Evolutionary conservation across 2,329 filamentous ascomycete genomes (phyloP).

Genomic region (Colletotrichum agaves): DNA sequence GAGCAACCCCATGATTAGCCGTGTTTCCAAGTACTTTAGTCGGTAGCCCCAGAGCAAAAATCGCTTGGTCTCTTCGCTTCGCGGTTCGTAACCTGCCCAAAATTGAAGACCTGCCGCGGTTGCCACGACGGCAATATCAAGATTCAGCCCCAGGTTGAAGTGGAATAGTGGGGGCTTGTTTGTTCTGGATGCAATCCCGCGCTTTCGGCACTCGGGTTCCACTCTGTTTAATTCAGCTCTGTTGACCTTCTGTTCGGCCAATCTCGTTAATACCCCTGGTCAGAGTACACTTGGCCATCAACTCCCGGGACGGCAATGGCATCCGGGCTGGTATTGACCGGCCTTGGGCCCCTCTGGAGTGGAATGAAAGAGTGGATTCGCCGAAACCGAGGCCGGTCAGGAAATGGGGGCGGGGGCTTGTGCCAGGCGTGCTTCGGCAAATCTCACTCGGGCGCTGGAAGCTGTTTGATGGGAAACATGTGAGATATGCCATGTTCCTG

Average conservation of each 20-base stretch:
- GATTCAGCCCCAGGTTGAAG: constrained; percentile 12
- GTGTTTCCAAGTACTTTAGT: too few species aligned
- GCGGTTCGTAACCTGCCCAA: not conserved
- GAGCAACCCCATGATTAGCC: too few species aligned
- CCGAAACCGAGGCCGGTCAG: constrained; percentile 9
- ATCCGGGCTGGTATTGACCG: constrained; percentile 13
- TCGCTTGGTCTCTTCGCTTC: constrained; percentile 7
- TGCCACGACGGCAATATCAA: not conserved
- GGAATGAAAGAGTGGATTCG: not conserved
- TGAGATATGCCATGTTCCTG: not conserved
- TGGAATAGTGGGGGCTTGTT: constrained; percentile 13
- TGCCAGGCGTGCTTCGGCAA: too few species aligned
- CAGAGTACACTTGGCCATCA: constrained; percentile 1
- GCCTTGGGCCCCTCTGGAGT: not conserved
- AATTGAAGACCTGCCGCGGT: not conserved
- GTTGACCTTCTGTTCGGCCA: constrained; percentile 7
- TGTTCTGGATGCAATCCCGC: constrained; percentile 6
- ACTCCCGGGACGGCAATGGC: constrained; percentile 6
- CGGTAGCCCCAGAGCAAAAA: too few species aligned
- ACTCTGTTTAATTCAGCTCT: constrained; percentile 10
- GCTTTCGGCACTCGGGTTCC: constrained; percentile 5
- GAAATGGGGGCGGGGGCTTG: not conserved
- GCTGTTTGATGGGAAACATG: not conserved
- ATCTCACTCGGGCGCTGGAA: not conserved
- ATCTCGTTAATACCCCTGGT: constrained; percentile 6